Evolutionary conservation across 176 grass and related monocot species (phyloP).

Genomic region (Secale cereale): DNA sequence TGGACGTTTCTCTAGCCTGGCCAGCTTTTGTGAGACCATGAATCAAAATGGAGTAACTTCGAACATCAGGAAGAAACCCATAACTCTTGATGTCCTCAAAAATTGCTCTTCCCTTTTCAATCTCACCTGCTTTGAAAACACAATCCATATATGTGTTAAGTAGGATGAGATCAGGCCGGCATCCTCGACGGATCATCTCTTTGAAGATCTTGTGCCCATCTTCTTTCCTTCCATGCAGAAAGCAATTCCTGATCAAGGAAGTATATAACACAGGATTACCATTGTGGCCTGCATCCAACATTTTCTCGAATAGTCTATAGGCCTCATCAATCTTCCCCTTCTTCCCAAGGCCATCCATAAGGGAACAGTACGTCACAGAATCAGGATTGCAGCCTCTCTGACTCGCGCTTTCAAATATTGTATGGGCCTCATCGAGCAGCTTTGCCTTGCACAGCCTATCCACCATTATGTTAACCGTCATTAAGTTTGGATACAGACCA

Average conservation of each 20-base stretch:
- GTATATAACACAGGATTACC: slow-evolving; percentile 82
- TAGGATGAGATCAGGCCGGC: slow-evolving; percentile 78
- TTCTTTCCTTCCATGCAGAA: slow-evolving; percentile 90
- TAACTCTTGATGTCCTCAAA: slow-evolving; percentile 74
- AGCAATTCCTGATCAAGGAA: slow-evolving; percentile 84
- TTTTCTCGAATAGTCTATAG: slow-evolving; percentile 79
- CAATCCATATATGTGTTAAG: slow-evolving; percentile 98
- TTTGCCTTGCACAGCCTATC: slow-evolving; percentile 87
- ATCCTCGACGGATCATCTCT: slow-evolving; percentile 69
- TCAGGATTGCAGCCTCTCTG: slow-evolving; percentile 72
- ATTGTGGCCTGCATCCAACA: slow-evolving; percentile 71
- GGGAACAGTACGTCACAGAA: slow-evolving; percentile 78
- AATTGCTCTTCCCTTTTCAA: slow-evolving; percentile 65
- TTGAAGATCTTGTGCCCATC: slow-evolving; percentile 98
- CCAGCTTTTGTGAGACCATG: slow-evolving; percentile 92
- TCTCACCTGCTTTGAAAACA: slow-evolving; percentile 75
- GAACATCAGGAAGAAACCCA: slow-evolving; percentile 64
- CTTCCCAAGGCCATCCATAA: slow-evolving; percentile 88
- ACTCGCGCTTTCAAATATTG: slow-evolving; percentile 65
- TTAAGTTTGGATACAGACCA: slow-evolving; percentile 77
- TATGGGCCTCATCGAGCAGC: slow-evolving; percentile 71
- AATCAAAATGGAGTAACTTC: slow-evolving; percentile 93
- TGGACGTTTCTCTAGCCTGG: slow-evolving; percentile 87
- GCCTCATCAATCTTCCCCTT: slow-evolving; percentile 84
- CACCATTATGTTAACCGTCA: slow-evolving; percentile 93